Evolutionary conservation across 2,329 filamentous ascomycete genomes (phyloP), one percentile per base, ranked within the genome.

Genomic region (Cercospora citrullina): DNA sequence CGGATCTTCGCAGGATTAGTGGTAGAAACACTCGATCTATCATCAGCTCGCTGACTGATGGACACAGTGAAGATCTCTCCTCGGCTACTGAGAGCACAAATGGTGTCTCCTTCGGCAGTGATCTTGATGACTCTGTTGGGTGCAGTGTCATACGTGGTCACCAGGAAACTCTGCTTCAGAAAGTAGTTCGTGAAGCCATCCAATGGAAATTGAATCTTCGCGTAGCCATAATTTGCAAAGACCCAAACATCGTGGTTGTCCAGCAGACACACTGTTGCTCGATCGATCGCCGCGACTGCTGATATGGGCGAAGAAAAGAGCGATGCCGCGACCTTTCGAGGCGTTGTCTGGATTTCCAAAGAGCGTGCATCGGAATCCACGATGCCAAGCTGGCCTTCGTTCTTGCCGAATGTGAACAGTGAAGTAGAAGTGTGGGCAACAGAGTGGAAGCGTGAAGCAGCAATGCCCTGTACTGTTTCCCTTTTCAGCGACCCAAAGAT

Each of bases 301-400:
- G 86, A 82, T 63, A 99, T 97, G 0, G 85, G 77, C 3, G 88
- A 87, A 64, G 84, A 87, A 75, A 95, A 91, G 0, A 96, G 84
- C 0, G 93, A 95, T 0, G 93, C 92, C 0, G 93, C 94, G 53
- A 99, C 94, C 76, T 91, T 94, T 58, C 95, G 88, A 26, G 95
- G 95, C 0, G 87, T 89, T 21, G 86, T 81, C 76, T 98, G 95
- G n/a, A 90, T 82, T 73, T 95, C 92, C 5, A 98, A 85, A 0
- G 93, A 97, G 57, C 94, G 89, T 28, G 95, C 96, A 80, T 98
- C 94, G 0, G 95, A 94, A 78, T 97, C 95, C 81, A 97, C 93
- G 63, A 99, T 85, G 5, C 93, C 95, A 58, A 99, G 86, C 78
- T 99, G 95, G 1, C 95, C 95, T 73, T 93, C 89, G 74, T 98